These are phyloP conservation scores for Suillus subluteus DNA, from an alignment of 768 basidiomycete species.

Conservation along the genomic window DNA sequence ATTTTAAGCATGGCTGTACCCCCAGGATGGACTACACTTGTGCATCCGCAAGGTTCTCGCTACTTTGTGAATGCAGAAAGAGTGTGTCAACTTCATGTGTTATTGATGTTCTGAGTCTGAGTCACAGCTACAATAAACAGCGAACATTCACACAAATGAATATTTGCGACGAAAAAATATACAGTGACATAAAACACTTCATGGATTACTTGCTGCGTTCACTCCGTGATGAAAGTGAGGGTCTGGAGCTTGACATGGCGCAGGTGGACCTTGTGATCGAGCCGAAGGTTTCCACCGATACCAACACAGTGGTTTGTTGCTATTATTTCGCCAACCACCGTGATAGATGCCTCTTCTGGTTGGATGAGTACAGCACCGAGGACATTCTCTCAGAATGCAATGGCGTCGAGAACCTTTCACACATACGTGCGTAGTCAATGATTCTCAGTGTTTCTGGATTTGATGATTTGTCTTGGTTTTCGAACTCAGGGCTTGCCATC, in stretches of 20 bases:
- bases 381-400: constrained; percentile 33
- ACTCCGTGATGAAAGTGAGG: constrained; percentile 15
- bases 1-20: constrained; percentile 14
- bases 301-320: constrained; percentile 25
- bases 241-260: constrained; percentile 28
- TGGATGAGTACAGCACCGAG: constrained; percentile 44
- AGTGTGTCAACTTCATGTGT: not conserved
- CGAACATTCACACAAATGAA: constrained; percentile 59
- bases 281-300: constrained; percentile 26
- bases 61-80: constrained; percentile 1
- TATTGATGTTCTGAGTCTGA: not conserved
- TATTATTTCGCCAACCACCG: constrained; percentile 60
- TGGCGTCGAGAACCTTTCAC: constrained; percentile 22
- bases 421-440: constrained; percentile 25
- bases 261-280: constrained; percentile 53
- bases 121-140: constrained; percentile 27
- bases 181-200: constrained; percentile 39
- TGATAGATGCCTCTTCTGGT: constrained; percentile 53
- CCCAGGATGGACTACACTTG: constrained; percentile 20
- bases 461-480: not conserved
- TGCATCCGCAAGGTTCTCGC: constrained; percentile 15
- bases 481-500: constrained; percentile 36
- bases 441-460: not conserved
- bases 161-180: constrained; percentile 42
- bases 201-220: constrained; percentile 23